Evolutionary conservation across 805 yeast genomes (phyloP).

Genomic region (Ogataea methylovora): DNA sequence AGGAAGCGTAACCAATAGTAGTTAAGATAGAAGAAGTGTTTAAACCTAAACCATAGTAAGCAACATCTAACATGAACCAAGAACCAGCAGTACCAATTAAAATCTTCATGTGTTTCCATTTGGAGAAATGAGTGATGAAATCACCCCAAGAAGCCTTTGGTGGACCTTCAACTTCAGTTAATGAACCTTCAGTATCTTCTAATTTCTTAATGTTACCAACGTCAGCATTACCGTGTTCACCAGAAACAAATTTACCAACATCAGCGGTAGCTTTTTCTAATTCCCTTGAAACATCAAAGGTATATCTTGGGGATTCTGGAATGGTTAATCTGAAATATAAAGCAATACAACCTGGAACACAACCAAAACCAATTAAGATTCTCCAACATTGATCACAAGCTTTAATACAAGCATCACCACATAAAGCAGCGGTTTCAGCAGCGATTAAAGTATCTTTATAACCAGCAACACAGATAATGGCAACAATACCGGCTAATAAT

Average conservation of each 20-base stretch:
- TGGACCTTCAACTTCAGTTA: constrained; percentile 36
- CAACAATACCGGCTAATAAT: constrained; percentile 78
- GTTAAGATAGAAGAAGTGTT: constrained; percentile 74
- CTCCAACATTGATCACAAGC: constrained; percentile 96
- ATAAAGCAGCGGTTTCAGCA: constrained; percentile 49
- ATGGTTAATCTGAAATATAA: constrained; percentile 88
- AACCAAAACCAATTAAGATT: constrained; percentile 80
- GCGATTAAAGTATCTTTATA: constrained; percentile 54
- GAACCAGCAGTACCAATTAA: constrained; percentile 85
- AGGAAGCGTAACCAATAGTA: constrained; percentile 78
- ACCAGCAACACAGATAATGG: constrained; percentile 67
- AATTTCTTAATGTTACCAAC: constrained; percentile 35
- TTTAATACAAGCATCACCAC: constrained; percentile 58
- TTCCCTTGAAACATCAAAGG: constrained; percentile 65
- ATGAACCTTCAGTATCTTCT: constrained; percentile 38
- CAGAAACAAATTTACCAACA: constrained; percentile 41
- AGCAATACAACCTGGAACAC: constrained; percentile 81
- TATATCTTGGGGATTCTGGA: constrained; percentile 91
- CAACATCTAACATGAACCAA: constrained; percentile 88
- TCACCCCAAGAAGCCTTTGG: constrained; percentile 80
- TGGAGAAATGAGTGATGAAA: constrained; percentile 63
- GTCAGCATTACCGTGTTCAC: constrained; percentile 44
- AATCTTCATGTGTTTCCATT: constrained; percentile 85
- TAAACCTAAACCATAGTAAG: constrained; percentile 82
- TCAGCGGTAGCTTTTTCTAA: constrained; percentile 52